Conservation (phyloP, 306 rosid species). For the Oxytropis ochrocephala region DNA sequence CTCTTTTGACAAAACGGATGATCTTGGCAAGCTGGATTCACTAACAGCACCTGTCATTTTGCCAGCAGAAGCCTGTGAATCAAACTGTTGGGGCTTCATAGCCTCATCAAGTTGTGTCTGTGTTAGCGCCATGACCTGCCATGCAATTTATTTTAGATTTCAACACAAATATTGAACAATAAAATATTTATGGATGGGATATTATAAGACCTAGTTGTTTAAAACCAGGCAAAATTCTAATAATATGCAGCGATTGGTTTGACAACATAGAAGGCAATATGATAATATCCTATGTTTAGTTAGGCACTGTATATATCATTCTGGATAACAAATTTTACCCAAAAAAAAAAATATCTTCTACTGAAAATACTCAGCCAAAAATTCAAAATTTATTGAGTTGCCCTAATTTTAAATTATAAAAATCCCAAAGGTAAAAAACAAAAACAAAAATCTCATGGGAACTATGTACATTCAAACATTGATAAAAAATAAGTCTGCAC, state of each 20-base stretch:
- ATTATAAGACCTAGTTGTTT: background rate
- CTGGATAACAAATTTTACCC: too few relatives aligned
- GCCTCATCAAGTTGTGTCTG: constrained; percentile 96
- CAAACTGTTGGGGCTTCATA: constrained; percentile 83
- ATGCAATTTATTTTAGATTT: constrained; percentile 20
- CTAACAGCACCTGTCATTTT: constrained; percentile 41
- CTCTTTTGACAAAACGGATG: constrained; percentile 72
- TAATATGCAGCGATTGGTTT: background rate
- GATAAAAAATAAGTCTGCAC: too few relatives aligned
- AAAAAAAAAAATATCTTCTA: too few relatives aligned
- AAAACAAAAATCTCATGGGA: too few relatives aligned
- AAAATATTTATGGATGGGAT: background rate
- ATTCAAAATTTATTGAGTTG: background rate
- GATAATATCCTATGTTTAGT: background rate
- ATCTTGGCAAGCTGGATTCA: constrained; percentile 55
- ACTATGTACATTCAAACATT: too few relatives aligned
- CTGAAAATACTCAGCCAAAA: background rate
- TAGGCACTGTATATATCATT: too few relatives aligned
- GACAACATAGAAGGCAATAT: background rate
- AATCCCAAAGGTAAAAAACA: too few relatives aligned
- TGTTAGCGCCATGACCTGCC: constrained; percentile 80
- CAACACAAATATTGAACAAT: background rate
- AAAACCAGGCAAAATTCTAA: background rate
- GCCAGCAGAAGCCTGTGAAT: constrained; percentile 57
- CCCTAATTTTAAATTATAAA: too few relatives aligned